phyloP scores from a whole-genome alignment of 257 asterid genomes.

The Solanum neorickii region DNA sequence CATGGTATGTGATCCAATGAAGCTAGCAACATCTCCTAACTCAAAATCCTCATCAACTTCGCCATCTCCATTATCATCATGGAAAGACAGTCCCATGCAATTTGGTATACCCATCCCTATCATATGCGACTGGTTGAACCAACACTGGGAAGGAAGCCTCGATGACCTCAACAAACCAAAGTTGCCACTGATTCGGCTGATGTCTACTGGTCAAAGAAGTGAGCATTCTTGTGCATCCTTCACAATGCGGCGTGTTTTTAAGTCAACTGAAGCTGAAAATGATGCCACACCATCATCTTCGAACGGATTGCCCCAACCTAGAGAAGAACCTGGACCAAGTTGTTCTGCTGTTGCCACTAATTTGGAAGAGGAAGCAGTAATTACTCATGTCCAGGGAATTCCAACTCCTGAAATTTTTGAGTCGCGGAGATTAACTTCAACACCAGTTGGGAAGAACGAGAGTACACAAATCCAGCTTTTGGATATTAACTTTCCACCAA shows the following conservation, averaged over 20 bases:
- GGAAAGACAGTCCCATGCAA: constrained; percentile 75
- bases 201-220: constrained; percentile 91
- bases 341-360: constrained; percentile 19
- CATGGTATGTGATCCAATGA: constrained; percentile 99
- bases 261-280: constrained; percentile 49
- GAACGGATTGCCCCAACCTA: constrained; percentile 16
- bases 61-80: constrained; percentile 70
- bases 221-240: constrained; percentile 91
- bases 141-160: constrained; percentile 93
- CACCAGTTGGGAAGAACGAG: constrained; percentile 37
- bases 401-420: constrained; percentile 73
- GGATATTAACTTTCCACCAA: constrained; percentile 91
- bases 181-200: constrained; percentile 64
- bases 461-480: constrained; percentile 54
- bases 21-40: constrained; percentile 88
- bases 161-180: constrained; percentile 91
- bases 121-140: constrained; percentile 89
- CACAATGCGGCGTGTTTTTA: constrained; percentile 81
- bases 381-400: constrained; percentile 43
- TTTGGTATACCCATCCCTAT: constrained; percentile 92
- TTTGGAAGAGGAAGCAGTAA: constrained; percentile 21
- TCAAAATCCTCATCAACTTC: constrained; percentile 69
- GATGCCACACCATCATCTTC: constrained; percentile 54
- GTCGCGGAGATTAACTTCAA: constrained; percentile 56
- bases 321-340: constrained; percentile 39